Base-by-base conservation (phyloP, 2,329 filamentous ascomycete species). In the Didymella lethalis region DNA sequence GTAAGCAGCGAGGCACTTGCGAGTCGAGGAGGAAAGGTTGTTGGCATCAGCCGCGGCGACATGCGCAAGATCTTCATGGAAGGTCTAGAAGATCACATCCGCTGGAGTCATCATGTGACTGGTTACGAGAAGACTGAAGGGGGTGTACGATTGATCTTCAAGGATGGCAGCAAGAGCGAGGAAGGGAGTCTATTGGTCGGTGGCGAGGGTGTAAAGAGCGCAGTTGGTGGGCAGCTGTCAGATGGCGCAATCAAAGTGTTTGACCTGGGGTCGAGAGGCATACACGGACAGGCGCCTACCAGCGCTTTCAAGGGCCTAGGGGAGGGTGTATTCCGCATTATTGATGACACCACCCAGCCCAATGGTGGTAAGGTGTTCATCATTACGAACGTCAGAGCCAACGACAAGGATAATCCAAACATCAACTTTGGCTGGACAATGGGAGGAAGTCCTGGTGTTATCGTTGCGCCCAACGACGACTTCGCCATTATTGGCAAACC, bases 341-440 rank as follows among this genome's bases (percentile, higher is more conserved):
- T 71, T 0, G 87, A 90, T 65, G 72, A 78, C 2, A 76, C 79
- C 0, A 63, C 66, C 8, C 77, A 81, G 12, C 72, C 80, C 0
- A 69, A 78, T 2, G 85, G 85, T 0, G 66, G 68, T 7, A 71
- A 70, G 7, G 75, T 86, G 2, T 85, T 82, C 55, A 66, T 85
- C 58, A 89, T 90, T 47, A 90, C 87, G 1, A 90, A 90, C 51
- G 85, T 90, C 0, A 82, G 87, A 1, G 70, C 86, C 0, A 80
- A 78, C 6, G 86, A 88, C 43, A 85, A 85, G 83, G 78, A 89
- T 64, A 80, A 89, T 60, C 83, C 85, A 0, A 70, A 81, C 40
- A 54, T 86, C 2, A 56, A 84, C 23, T 87, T 89, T 59, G 87
- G 87, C 2, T 90, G 87, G 87, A 89, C 87, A 0, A 82, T 90